Base-by-base conservation (phyloP, 2,329 filamentous ascomycete species). In the Sporothrix pseudoabietina region DNA sequence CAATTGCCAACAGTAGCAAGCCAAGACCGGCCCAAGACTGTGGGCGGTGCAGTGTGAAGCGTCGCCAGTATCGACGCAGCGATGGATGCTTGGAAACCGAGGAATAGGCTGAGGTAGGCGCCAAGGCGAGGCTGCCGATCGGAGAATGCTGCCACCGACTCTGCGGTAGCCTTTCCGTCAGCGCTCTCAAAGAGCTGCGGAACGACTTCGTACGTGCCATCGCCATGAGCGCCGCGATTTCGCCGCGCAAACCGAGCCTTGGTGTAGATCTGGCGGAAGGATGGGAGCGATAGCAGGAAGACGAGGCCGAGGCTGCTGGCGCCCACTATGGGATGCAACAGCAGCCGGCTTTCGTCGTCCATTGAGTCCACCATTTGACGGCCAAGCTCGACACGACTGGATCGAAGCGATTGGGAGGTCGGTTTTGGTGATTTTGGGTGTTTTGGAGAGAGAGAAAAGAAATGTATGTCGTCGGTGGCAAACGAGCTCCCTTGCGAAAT, bases 141-240 rank as follows among this genome's bases (percentile, higher is more conserved):
- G 0, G 79, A 78, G 57, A 79, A 82, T 26, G 77, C 76, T 14
- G 77, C 78, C 14, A 79, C 77, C 19, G 80, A 81, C 55, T 79
- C 77, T 63, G 79, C 78, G 16, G 80, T 81, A 22, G 80, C 79
- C 68, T 78, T 75, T 22, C 80, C 80, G 70, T 82, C 80, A 8
- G 65, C 30, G 68, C 79, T 80, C 73, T 79, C 76, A 69, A 79
- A 82, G 44, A 78, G 75, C 26, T 76, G 76, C 22, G 76, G 75
- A 9, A 79, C 52, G 8, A 71, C 75, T 22, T 75, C 75, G 57
- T 79, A 78, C 0, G 74, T 76, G 14, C 73, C 72, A 39, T 54
- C 59, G 9, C 55, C 57, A 0, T 66, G 63, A 14, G 59, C 74
- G 35, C 72, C 73, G 32, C 70, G 72, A 6, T 57, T n/a, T 52